These are phyloP conservation scores for Podochytrium sp. DNA, from an alignment of 192 early-diverging fungal genomes.

Conservation along the genomic window DNA sequence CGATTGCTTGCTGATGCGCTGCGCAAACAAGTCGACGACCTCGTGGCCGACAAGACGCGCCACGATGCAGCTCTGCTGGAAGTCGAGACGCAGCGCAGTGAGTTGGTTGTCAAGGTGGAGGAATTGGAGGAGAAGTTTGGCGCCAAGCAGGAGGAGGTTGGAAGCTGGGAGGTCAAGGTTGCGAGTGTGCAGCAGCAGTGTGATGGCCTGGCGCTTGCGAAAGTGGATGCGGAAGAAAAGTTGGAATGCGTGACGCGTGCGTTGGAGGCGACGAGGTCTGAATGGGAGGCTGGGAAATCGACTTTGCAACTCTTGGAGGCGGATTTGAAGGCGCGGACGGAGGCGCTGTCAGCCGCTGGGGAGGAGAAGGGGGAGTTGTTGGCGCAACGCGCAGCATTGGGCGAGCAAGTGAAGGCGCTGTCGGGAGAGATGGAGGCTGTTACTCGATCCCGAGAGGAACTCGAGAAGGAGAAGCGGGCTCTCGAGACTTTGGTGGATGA, in stretches of 20 bases:
- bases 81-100: neutral
- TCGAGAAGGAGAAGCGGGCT: neutral
- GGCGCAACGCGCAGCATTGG: neutral
- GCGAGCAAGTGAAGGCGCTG: neutral
- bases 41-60: neutral
- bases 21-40: slow-evolving; percentile 6
- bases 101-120: slow-evolving; percentile 8
- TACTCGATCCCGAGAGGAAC: neutral
- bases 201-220: neutral
- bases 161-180: neutral
- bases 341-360: neutral
- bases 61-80: neutral
- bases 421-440: neutral
- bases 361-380: slow-evolving; percentile 1
- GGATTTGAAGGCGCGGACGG: neutral
- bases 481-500: neutral
- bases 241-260: neutral
- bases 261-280: neutral
- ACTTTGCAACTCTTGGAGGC: neutral
- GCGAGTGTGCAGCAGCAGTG: neutral
- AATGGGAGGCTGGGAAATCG: neutral
- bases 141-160: neutral
- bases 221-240: neutral
- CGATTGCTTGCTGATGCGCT: slow-evolving; percentile 4
- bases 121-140: neutral